Percentiles rank a stretch among this genome's conserved stretches.
phyloP scores from a whole-genome alignment of 441 rosid genomes.

The Flueggea neowawraea region DNA sequence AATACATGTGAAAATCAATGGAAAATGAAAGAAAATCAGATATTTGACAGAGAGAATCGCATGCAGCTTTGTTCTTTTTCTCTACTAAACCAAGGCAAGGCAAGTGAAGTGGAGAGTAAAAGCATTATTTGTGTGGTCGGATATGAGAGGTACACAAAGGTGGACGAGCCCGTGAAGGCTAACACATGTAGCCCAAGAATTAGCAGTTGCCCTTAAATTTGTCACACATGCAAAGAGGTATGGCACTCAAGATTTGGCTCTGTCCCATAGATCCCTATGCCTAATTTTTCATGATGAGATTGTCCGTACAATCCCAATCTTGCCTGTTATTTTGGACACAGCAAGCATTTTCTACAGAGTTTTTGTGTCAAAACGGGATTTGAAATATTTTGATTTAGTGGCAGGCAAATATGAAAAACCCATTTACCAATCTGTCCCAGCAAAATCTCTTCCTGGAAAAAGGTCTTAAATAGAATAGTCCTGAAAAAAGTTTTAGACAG shows the following conservation, averaged over 20 bases:
- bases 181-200: constrained; percentile 12
- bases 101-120: constrained; percentile 13
- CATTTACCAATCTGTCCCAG: too few relatives aligned
- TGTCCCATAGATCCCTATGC: constrained; percentile 13
- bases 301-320: constrained; percentile 12
- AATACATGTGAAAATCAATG: constrained; percentile 6
- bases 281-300: constrained; percentile 6
- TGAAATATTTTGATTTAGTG: too few relatives aligned
- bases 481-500: too few relatives aligned
- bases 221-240: constrained; percentile 16
- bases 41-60: constrained; percentile 26
- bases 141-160: constrained; percentile 4
- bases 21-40: constrained; percentile 5
- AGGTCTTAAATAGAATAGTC: too few relatives aligned
- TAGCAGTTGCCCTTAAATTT: constrained; percentile 4
- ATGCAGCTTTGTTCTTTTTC: constrained; percentile 16
- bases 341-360: background rate
- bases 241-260: constrained; percentile 10
- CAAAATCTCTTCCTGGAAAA: too few relatives aligned
- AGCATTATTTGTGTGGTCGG: constrained; percentile 17
- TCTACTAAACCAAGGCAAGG: constrained; percentile 22
- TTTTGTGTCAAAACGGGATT: background rate
- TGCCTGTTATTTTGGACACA: too few relatives aligned
- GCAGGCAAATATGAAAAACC: too few relatives aligned
- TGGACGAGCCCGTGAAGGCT: constrained; percentile 20